Conservation (phyloP, 106 monocot species). For the Dendrobium huoshanense region DNA sequence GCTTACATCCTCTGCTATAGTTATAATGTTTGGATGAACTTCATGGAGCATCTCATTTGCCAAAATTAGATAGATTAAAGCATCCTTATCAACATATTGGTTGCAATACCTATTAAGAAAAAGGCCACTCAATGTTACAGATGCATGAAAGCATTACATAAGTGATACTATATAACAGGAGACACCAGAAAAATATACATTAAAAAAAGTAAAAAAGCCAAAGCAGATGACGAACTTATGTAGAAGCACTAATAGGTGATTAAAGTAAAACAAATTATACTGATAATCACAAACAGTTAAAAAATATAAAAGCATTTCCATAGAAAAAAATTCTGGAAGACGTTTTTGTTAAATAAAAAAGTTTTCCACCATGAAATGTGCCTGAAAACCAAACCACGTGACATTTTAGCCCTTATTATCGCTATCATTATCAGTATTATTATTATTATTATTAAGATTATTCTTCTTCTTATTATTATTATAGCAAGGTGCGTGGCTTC, state of each 20-base stretch:
- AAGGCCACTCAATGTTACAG: neutral
- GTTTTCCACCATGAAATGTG: no score
- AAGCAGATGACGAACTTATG: neutral
- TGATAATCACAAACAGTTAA: neutral
- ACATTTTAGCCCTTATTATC: no score
- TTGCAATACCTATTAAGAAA: conserved; percentile 63
- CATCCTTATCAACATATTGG: conserved; percentile 93
- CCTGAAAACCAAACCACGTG: no score
- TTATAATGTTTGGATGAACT: conserved; percentile 79
- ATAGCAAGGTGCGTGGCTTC: no score
- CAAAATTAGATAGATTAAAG: conserved; percentile 78
- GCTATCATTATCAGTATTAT: no score
- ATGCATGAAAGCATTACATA: neutral
- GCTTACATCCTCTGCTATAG: conserved; percentile 97
- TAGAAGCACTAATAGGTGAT: neutral
- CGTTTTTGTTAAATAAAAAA: neutral
- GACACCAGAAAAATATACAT: neutral
- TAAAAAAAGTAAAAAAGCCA: neutral
- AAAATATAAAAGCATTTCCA: neutral
- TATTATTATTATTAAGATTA: no score
- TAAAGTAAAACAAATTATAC: neutral
- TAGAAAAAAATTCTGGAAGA: neutral
- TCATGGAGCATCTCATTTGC: conserved; percentile 98
- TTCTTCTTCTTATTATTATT: no score
- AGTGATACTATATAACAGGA: neutral